phyloP scores from a whole-genome alignment of 257 asterid species.

The Solanum ossicruentum region DNA sequence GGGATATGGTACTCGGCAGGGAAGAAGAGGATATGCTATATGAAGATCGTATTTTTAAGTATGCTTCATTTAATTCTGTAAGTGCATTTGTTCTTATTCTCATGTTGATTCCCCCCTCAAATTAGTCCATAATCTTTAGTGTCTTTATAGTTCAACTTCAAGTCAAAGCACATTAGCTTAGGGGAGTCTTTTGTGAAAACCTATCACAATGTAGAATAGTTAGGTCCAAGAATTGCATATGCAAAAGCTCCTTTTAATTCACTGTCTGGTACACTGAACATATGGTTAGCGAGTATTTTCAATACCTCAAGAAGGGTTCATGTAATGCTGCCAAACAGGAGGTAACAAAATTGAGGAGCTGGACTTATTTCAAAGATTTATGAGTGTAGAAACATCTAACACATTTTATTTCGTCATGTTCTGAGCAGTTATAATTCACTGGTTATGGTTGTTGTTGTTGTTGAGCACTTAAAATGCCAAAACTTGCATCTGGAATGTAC shows the following conservation, averaged over 20 bases:
- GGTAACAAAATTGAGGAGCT: background rate
- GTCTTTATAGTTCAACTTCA: background rate
- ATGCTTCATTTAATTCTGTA: constrained; percentile 82
- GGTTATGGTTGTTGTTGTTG: background rate
- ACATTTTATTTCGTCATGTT: background rate
- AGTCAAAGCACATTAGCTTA: background rate
- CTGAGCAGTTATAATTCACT: background rate
- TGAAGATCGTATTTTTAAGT: constrained; percentile 86
- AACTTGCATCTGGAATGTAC: background rate
- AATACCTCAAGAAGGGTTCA: background rate
- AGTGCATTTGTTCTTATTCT: constrained; percentile 15
- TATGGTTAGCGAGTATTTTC: background rate
- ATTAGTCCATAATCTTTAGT: background rate
- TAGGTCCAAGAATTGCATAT: background rate
- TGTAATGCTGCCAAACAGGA: background rate
- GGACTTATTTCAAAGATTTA: background rate
- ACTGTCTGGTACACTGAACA: background rate
- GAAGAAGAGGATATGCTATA: constrained; percentile 85
- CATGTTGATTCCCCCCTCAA: background rate
- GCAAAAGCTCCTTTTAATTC: background rate
- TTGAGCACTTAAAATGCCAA: background rate
- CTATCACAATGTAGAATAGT: background rate
- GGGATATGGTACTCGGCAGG: constrained; percentile 57
- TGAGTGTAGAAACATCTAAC: background rate
- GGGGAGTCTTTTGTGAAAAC: background rate